Conservation (phyloP, 345 rosid genomes). For the Pugionium cornutum region DNA sequence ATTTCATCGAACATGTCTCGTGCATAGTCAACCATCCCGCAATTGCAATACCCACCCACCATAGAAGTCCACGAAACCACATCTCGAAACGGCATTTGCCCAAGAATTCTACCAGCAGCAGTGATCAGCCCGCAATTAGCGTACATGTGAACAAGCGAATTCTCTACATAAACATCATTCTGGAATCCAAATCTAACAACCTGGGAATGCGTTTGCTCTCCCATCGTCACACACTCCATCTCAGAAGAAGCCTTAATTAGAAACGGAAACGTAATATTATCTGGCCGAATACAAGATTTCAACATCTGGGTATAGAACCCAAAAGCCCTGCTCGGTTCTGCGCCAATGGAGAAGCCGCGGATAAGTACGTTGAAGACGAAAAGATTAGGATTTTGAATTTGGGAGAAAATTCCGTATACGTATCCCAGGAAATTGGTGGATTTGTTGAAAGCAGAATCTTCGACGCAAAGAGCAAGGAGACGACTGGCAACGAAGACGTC, state of each 20-base stretch:
- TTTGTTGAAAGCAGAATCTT: conserved; percentile 31
- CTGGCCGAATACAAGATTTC: conserved; percentile 46
- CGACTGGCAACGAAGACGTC: conserved; percentile 66
- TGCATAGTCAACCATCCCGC: conserved; percentile 53
- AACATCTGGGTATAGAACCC: conserved; percentile 50
- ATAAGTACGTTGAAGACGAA: conserved; percentile 60
- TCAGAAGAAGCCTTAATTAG: conserved; percentile 55
- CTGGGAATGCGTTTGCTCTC: conserved; percentile 64
- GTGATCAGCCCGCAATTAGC: conserved; percentile 48
- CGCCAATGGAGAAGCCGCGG: conserved; percentile 50
- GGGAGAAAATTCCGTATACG: conserved; percentile 50
- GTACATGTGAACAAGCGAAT: conserved; percentile 71
- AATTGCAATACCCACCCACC: conserved; percentile 50
- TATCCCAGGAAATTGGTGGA: conserved; percentile 42
- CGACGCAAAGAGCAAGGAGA: conserved; percentile 49
- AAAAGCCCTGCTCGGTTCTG: conserved; percentile 46
- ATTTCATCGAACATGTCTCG: conserved; percentile 68
- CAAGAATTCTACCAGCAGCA: conserved; percentile 52
- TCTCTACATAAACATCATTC: conserved; percentile 59
- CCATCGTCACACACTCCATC: conserved; percentile 42
- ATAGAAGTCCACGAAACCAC: conserved; percentile 81
- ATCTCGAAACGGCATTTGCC: conserved; percentile 42
- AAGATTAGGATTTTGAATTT: conserved; percentile 57
- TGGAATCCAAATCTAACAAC: conserved; percentile 53
- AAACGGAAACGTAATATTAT: conserved; percentile 74